Conservation (phyloP, 2,329 filamentous ascomycete genomes). For the Claviceps capensis region DNA sequence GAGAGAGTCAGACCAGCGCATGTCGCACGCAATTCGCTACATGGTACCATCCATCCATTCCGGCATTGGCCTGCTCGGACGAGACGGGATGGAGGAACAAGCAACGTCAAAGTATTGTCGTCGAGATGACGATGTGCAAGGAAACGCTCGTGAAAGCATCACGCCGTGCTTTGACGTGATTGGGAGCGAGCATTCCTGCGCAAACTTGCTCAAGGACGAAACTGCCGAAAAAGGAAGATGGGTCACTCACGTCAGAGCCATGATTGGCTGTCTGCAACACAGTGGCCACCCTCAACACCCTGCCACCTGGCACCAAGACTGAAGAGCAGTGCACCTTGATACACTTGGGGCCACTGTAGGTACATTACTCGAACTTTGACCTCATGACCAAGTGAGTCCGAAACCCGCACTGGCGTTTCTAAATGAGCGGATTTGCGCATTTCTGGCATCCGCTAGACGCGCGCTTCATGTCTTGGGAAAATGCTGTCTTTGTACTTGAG, state of each 20-base stretch:
- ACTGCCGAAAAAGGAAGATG: conserved; percentile 15
- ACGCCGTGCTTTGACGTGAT: not conserved
- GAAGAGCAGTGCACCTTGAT: conserved; percentile 1
- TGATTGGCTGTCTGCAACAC: conserved; percentile 17
- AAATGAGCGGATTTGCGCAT: conserved; percentile 3
- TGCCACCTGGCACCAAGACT: no score
- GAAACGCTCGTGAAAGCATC: no score
- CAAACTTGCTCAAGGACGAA: conserved; percentile 21
- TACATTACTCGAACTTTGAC: not conserved
- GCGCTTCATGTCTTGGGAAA: not conserved
- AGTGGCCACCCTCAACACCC: not conserved
- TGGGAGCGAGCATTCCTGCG: conserved; percentile 16
- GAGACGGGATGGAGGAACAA: no score
- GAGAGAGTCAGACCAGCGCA: not conserved
- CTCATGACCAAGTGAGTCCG: not conserved
- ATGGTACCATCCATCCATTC: no score
- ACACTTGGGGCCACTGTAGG: not conserved
- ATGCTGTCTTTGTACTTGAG: not conserved
- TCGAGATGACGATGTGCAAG: not conserved
- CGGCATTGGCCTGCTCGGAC: no score
- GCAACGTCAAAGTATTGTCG: not conserved
- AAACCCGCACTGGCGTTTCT: no score
- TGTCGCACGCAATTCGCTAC: no score
- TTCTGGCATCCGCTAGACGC: not conserved
- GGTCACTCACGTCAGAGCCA: conserved; percentile 5